Evolutionary conservation across 257 asterid species (phyloP).

Genomic region (Solanum ahanhuiri): DNA sequence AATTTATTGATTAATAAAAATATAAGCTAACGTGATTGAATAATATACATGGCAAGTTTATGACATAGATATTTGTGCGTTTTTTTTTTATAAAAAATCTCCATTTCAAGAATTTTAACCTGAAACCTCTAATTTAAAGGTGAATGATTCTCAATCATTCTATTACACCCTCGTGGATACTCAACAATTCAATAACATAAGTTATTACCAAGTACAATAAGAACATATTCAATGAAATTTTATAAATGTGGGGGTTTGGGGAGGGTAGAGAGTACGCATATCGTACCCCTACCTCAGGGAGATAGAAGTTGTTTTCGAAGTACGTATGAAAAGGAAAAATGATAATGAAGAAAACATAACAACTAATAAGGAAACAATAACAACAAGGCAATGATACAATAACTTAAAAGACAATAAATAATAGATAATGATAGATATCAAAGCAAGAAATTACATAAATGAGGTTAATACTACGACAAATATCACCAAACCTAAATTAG

Average conservation of each 20-base stretch:
- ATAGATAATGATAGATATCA: not conserved
- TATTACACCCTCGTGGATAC: not conserved
- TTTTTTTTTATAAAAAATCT: not conserved
- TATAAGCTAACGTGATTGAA: not conserved
- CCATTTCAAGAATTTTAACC: not conserved
- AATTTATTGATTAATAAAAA: no score
- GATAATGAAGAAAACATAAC: not conserved
- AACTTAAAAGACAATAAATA: not conserved
- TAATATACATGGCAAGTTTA: not conserved
- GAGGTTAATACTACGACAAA: not conserved
- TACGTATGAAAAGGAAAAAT: not conserved
- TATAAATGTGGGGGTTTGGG: not conserved
- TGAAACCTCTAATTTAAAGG: not conserved
- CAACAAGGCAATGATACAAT: not conserved
- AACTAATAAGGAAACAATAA: not conserved
- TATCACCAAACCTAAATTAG: not conserved
- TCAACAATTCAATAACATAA: not conserved
- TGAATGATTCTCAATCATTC: not conserved
- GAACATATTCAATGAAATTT: not conserved
- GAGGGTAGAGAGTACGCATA: not conserved
- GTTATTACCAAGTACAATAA: not conserved
- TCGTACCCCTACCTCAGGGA: not conserved
- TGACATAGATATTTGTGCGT: not conserved
- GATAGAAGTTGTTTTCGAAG: not conserved
- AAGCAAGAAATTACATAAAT: not conserved